Base-by-base conservation (phyloP, 2,329 filamentous ascomycete genomes). In the Fusarium citri region DNA sequence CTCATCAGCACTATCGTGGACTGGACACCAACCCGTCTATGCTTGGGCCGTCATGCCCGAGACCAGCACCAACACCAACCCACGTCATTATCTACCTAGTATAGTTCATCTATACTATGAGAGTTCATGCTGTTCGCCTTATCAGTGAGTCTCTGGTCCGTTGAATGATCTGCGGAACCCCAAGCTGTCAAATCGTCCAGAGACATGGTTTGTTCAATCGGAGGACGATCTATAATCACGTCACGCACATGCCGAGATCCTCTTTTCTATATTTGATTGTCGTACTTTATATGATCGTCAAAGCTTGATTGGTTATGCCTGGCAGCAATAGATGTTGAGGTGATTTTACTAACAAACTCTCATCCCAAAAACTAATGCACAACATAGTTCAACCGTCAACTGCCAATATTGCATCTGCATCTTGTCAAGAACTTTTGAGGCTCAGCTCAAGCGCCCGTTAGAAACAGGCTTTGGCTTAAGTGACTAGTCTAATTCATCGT, bases 21-120 rank as follows among this genome's bases (percentile, higher is more conserved):
- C 42, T 63, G n/a, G 63, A 48, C 49, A 49, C 42, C 53, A 18
- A 28, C 22, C 47, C 26, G 37, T 47, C 64, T 56, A 57, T 55
- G 60, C 64, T 51, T 42, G 23, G 46, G 30, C 18, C 16, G 16
- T 22, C 20, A 18, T 43, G 41, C 31, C 41, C 18, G n/a, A 53
- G 28, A 23, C 53, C 34, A 53, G n/a, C 58, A 47, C 37, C 31
- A 37, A 5, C 31, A 25, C 30, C 30, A 34, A 46, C 23, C 49
- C 16, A 66, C 60, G 60, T 61, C 67, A 59, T 58, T 54, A 34
- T 62, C 40, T 26, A 37, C 55, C 46, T 15, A 64, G 53, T 67
- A 51, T 45, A 64, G 51, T 56, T 37, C 28, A 30, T 16, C 15
- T n/a, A 50, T n/a, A 28, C 25, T 41, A 28, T 50, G 46, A 22